phyloP scores from a whole-genome alignment of 306 rosid species.

The Cicer pinnatifidum region DNA sequence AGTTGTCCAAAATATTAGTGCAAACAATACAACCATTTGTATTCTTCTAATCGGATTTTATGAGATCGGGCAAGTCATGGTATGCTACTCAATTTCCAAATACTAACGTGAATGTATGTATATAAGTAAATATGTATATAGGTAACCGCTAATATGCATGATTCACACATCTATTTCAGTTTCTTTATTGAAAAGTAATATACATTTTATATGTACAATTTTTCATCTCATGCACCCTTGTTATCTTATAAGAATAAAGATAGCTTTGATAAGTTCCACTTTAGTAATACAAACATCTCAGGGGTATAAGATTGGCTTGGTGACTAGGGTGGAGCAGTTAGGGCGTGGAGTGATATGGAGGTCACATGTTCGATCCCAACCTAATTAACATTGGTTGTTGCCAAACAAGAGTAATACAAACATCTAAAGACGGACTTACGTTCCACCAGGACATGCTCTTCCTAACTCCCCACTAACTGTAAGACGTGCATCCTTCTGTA shows the following conservation, averaged over 20 bases:
- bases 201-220: constrained; percentile 5
- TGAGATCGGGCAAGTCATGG: background rate
- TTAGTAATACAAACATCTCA: constrained; percentile 7
- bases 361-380: no score
- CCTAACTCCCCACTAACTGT: constrained; percentile 79
- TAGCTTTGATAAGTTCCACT: constrained; percentile 3
- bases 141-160: constrained; percentile 15
- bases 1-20: background rate
- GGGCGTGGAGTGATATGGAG: no score
- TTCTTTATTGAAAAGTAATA: constrained; percentile 5
- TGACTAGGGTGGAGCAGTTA: no score
- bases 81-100: constrained; percentile 4
- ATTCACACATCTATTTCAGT: constrained; percentile 3
- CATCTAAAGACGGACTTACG: constrained; percentile 57
- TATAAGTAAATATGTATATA: background rate
- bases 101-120: background rate
- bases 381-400: no score
- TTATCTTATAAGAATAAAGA: constrained; percentile 21
- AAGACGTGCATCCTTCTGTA: constrained; percentile 94
- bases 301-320: no score
- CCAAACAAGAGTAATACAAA: background rate
- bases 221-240: constrained; percentile 10
- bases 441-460: constrained; percentile 87
- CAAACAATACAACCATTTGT: constrained; percentile 11
- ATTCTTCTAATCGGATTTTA: background rate